Base-by-base conservation (phyloP, 352 stramenopile species). In the Globisporangium yorkense region DNA sequence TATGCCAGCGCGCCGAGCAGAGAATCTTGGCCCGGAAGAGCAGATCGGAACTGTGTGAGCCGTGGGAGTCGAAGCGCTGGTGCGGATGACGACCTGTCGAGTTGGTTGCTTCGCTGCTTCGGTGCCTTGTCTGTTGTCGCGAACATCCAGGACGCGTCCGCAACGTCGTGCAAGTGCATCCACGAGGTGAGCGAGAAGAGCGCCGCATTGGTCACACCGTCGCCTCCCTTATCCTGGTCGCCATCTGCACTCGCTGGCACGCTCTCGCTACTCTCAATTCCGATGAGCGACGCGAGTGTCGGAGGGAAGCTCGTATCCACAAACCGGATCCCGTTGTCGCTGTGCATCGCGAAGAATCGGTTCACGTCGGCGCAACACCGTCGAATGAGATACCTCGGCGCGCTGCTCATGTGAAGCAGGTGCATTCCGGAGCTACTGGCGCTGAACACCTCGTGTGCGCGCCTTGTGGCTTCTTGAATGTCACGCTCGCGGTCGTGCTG, bases 261-360 rank as follows among this genome's bases (percentile, higher is more conserved):
- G n/a, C 6, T 6, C 5, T 47, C 41, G 20, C 16, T n/a, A 47
- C 5, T 15, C n/a, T 8, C 40, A 7, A 12, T 54, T 15, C 49
- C 47, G 5, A 58, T n/a, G 16, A 67, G 35, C 10, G 61, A 63
- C 1, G 13, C 24, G 40, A 18, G 6, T 0, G 5, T 31, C 2
- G 63, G 63, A 0, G 67, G 61, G 45, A 85, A 87, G 8, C 39
- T 62, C 9, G 52, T 16, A 44, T 87, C 77, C n/a, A 84, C 62
- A 52, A 82, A 84, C 10, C 50, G 21, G 15, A 57, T 35, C 4
- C 20, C 51, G 29, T 16, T 21, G 2, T 54, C 29, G 0, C 5
- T n/a, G 3, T 60, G 43, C 12, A 65, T 27, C 35, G 40, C 54
- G 61, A 62, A 76, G 59, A 72, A 74, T 9, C 60, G 65, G 48